Percentiles rank a stretch among this genome's conserved stretches.
These are phyloP conservation scores for Lizonia empirigonia DNA, from an alignment of 2,329 filamentous ascomycete genomes.

Conservation along the genomic window DNA sequence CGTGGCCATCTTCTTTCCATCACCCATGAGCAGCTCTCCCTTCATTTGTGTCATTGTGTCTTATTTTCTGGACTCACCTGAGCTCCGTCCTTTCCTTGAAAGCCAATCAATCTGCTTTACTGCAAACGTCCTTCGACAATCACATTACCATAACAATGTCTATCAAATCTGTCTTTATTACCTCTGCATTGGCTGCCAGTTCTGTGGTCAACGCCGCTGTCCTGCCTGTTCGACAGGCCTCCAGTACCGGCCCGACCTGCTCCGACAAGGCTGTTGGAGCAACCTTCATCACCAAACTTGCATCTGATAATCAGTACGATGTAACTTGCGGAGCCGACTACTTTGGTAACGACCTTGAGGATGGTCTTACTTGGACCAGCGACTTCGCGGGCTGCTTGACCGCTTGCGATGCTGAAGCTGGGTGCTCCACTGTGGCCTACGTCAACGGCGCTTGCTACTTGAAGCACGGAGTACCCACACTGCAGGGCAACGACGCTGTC, in stretches of 20 bases:
- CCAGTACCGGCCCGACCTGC: background rate
- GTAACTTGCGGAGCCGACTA: background rate
- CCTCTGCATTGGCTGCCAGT: background rate
- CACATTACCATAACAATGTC: background rate
- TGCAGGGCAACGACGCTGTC: background rate
- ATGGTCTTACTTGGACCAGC: background rate
- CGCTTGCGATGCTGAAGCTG: background rate
- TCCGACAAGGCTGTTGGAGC: background rate
- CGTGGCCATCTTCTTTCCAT: background rate
- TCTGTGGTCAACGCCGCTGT: background rate
- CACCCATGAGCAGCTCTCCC: constrained; percentile 1
- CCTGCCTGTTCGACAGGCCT: background rate
- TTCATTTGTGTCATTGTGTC: background rate
- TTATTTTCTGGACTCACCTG: background rate
- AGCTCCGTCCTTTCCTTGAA: constrained; percentile 4
- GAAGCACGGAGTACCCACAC: background rate
- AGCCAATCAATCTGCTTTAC: background rate
- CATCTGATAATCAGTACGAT: background rate
- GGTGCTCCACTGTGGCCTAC: background rate
- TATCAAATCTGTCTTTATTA: background rate
- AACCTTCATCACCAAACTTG: background rate
- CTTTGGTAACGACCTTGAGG: background rate
- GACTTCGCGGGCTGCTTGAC: constrained; percentile 1
- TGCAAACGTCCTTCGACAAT: background rate
- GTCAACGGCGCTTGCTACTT: constrained; percentile 1